Base-by-base conservation (phyloP, 2,329 filamentous ascomycete species). In the Neurospora crassa region DNA sequence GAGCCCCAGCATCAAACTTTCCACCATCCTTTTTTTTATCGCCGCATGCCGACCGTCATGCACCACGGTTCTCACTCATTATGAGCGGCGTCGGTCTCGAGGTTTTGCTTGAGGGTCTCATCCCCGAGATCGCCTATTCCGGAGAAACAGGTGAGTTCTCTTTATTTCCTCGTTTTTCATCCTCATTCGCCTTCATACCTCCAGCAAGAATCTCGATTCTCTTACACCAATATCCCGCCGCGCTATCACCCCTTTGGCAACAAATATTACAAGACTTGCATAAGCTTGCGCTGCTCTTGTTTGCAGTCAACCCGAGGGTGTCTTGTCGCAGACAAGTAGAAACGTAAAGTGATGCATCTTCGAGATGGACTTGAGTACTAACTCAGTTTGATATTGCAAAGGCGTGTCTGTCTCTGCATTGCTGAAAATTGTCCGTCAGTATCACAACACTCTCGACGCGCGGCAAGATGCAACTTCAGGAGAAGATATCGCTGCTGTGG, bases 121-220 rank as follows among this genome's bases (percentile, higher is more conserved):
- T 84, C 71, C 79, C 78, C 1, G 81, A 84, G 77, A 82, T 83
- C 59, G 82, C 82, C 20, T 83, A 83, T 75, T 81, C 80, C 43
- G 82, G 83, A 42, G 78, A 81, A 70, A 78, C 78, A 74, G 82
- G 83, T 84, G 72, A 76, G 82, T 79, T 68, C 14, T 37, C 37
- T 37, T 63, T 18, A 7, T 37, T 63, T 18, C 14, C 37, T 14
- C 53, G 12, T 68, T 34, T 68, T 11, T n/a, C 18, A 41, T 20
- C n/a, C 20, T 68, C 67, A 68, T 41, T 7, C 12, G n/a, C 34
- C 20, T 42, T 34, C 20, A 34, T 59, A 16, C 14, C 53, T 29
- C 53, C 24, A 37, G 53, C 53, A 63, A 63, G 24, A 34, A 63
- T 37, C 16, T 6, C 24, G 20, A 53, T 11, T 41, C 37, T 43